Base-by-base conservation (phyloP, 208 protist species). In the Porcisia deanei region DNA sequence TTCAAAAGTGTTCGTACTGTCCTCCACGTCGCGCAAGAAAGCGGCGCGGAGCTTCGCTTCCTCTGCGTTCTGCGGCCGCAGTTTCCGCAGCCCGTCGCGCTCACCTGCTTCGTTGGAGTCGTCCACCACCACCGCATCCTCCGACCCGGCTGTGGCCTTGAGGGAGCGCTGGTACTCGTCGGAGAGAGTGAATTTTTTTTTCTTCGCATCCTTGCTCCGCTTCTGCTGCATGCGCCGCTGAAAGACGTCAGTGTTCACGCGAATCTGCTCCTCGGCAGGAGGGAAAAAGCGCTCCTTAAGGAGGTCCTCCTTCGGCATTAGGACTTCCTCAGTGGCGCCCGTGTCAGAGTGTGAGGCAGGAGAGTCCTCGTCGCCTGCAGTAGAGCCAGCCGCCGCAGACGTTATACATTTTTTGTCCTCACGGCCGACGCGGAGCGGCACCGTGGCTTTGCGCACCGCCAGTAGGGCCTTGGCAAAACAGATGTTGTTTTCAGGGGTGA, bases 121-220 rank as follows among this genome's bases (percentile, higher is more conserved):
- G 30, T 82, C 79, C 18, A 80, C 74, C 14, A 80, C 76, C 14
- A 80, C 76, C 9, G 67, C 59, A 45, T 83, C 71, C 69, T 82
- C 83, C 20, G 75, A 88, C 52, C 71, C 78, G 41, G 80, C 88
- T 14, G 79, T 82, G 30, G 73, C 78, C 25, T 81, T 43, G 60
- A 96, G 41, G 20, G 89, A 84, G 54, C 94, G 91, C 66, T 83
- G 57, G 84, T 96, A 97, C 76, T 97, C 93, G 55, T 96, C 92
- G 30, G 83, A 81, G 25, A 97, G 83, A 12, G 91, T 96, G 78
- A 95, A 94, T 59, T 85, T 83, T 25, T 45, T 34, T 18, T 75
- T 47, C 20, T 54, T 69, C 41, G 18, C 43, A 3, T 30, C 57
- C 61, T 73, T 76, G 52, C 30, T 22, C 22, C 74, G 75, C 59